phyloP scores from a whole-genome alignment of 306 rosid genomes.

The Prinsepia uniflora region DNA sequence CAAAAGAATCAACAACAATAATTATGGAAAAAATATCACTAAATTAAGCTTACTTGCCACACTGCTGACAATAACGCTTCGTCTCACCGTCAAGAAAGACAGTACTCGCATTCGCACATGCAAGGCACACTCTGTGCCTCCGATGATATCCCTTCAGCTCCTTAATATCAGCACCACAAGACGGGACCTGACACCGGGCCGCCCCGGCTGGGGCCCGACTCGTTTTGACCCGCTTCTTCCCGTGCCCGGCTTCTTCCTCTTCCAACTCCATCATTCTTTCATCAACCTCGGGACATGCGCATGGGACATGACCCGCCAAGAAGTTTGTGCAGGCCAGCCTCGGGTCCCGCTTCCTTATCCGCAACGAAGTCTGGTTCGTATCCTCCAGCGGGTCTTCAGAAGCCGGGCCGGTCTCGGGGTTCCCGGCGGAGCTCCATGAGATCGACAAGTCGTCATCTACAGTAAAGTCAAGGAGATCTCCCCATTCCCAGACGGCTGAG shows the following conservation, averaged over 20 bases:
- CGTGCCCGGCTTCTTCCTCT: slow-evolving; percentile 52
- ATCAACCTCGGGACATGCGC: slow-evolving; percentile 94
- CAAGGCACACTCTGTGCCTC: slow-evolving; percentile 82
- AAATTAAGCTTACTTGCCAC: slow-evolving; percentile 72
- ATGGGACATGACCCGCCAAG: slow-evolving; percentile 81
- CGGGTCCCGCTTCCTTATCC: slow-evolving; percentile 88
- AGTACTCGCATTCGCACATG: slow-evolving; percentile 65
- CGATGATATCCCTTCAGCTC: slow-evolving; percentile 90
- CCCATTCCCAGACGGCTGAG: slow-evolving; percentile 53
- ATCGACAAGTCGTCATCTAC: slow-evolving; percentile 32
- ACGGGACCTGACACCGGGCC: slow-evolving; percentile 79
- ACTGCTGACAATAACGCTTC: slow-evolving; percentile 94
- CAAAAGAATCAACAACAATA: not conserved
- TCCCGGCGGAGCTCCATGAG: slow-evolving; percentile 15
- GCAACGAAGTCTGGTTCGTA: slow-evolving; percentile 6
- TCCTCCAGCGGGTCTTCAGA: slow-evolving; percentile 11
- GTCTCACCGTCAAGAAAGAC: slow-evolving; percentile 58
- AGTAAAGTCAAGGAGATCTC: slow-evolving; percentile 52
- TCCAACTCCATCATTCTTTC: slow-evolving; percentile 47
- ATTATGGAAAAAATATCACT: not conserved
- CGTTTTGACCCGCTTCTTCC: slow-evolving; percentile 58
- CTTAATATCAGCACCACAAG: slow-evolving; percentile 70
- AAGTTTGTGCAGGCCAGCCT: slow-evolving; percentile 74
- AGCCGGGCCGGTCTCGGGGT: slow-evolving; percentile 5
- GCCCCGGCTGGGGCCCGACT: slow-evolving; percentile 38